Evolutionary conservation across 2,329 filamentous ascomycete species (phyloP).

Genomic region (Onygenales sp.): DNA sequence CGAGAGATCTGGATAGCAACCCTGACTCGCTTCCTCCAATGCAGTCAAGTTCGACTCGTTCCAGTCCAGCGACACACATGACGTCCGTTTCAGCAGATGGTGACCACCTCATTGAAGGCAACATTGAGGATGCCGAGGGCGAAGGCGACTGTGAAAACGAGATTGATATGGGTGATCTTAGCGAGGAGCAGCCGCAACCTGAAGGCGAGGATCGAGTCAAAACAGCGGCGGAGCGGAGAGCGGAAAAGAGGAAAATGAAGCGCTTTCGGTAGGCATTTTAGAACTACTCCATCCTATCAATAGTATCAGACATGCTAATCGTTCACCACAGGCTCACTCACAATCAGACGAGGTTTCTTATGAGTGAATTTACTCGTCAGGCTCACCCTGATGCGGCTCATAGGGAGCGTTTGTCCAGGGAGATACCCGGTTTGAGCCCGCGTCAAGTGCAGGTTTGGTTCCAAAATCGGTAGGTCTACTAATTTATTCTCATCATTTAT

Average conservation of each 20-base stretch:
- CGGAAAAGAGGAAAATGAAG: slow-evolving; percentile 36
- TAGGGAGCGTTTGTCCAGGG: slow-evolving; percentile 72
- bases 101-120: background rate
- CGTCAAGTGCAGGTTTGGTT: slow-evolving; percentile 98
- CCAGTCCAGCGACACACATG: slow-evolving; percentile 1
- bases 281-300: background rate
- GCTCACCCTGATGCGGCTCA: slow-evolving; percentile 89
- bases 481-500: background rate
- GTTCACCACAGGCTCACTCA: slow-evolving; percentile 62
- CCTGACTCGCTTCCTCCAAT: background rate
- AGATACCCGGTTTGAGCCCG: slow-evolving; percentile 85
- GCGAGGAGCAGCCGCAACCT: slow-evolving; percentile 12
- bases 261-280: slow-evolving; percentile 28
- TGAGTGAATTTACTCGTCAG: slow-evolving; percentile 94
- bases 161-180: slow-evolving; percentile 9
- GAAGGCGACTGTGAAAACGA: slow-evolving; percentile 11
- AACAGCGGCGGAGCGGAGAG: slow-evolving; percentile 17
- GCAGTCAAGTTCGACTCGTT: background rate
- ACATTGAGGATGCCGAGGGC: background rate
- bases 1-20: background rate
- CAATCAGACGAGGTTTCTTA: slow-evolving; percentile 92
- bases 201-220: slow-evolving; percentile 20
- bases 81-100: background rate
- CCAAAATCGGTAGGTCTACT: slow-evolving; percentile 69
- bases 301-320: slow-evolving; percentile 1